Percentiles rank a stretch among this genome's conserved stretches.
phyloP scores from a whole-genome alignment of 2,329 filamentous ascomycete genomes.

The Ceratocystiopsis sp. region DNA sequence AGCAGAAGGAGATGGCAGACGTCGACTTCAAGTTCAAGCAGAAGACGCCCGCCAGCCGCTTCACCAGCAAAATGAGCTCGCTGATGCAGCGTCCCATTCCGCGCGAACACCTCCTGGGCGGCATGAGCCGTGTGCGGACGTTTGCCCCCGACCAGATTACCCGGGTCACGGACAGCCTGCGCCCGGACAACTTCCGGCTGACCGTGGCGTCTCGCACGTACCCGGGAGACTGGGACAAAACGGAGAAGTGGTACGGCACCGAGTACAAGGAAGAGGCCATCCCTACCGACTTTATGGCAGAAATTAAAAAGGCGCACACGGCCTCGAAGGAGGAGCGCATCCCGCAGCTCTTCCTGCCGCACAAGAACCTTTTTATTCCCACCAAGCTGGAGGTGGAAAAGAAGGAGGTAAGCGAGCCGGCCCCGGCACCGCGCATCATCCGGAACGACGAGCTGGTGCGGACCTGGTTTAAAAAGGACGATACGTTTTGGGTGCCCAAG shows the following conservation, averaged over 20 bases:
- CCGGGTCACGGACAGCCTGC: conserved; percentile 53
- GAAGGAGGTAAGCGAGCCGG: conserved; percentile 65
- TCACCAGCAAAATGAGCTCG: conserved; percentile 68
- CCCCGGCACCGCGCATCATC: conserved; percentile 61
- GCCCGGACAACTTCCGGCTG: conserved; percentile 80
- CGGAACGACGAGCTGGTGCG: conserved; percentile 67
- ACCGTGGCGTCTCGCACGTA: conserved; percentile 68
- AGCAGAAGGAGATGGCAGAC: conserved; percentile 78
- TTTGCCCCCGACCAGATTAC: conserved; percentile 68
- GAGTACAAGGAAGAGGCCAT: conserved; percentile 78
- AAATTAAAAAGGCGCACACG: conserved; percentile 47
- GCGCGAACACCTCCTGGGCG: conserved; percentile 75
- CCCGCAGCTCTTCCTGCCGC: conserved; percentile 64
- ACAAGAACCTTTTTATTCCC: conserved; percentile 91
- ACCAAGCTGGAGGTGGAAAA: conserved; percentile 88
- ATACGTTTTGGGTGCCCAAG: conserved; percentile 95
- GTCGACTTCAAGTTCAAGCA: conserved; percentile 92
- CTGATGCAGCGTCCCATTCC: conserved; percentile 86
- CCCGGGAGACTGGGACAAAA: conserved; percentile 70
- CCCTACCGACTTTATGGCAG: conserved; percentile 53
- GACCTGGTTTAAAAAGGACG: conserved; percentile 97
- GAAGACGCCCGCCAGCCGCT: conserved; percentile 76
- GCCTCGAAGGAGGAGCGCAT: conserved; percentile 42
- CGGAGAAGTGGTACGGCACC: conserved; percentile 96
- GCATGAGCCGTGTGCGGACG: conserved; percentile 54